Percentiles rank a stretch among this genome's conserved stretches.
These are phyloP conservation scores for Hawksworthiomyces lignivorus DNA, from an alignment of 2,329 filamentous ascomycete species.

Conservation along the genomic window DNA sequence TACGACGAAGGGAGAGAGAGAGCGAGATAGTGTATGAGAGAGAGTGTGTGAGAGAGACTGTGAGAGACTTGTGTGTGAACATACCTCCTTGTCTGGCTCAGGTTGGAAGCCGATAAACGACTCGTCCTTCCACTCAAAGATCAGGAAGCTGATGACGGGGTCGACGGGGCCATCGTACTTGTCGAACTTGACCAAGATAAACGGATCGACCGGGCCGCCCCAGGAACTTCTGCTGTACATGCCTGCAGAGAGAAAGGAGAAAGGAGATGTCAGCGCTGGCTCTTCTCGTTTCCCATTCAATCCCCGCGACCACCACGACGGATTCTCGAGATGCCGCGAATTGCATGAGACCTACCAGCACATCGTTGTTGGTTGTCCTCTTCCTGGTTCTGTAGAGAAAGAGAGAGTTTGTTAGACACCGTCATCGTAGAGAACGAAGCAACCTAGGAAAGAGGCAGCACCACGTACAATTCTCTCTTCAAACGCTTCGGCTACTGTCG, in stretches of 20 bases:
- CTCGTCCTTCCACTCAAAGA: slow-evolving; percentile 92
- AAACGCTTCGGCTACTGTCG: slow-evolving; percentile 34
- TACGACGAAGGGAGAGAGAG: no score
- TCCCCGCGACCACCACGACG: not conserved
- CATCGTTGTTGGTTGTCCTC: slow-evolving; percentile 76
- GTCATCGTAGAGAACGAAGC: not conserved
- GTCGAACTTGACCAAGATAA: slow-evolving; percentile 76
- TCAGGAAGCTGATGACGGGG: slow-evolving; percentile 71
- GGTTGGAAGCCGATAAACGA: slow-evolving; percentile 64
- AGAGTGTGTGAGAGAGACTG: no score
- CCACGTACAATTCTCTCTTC: slow-evolving; percentile 49
- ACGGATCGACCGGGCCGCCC: slow-evolving; percentile 82
- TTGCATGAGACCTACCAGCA: slow-evolving; percentile 38
- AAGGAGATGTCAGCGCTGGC: slow-evolving; percentile 9
- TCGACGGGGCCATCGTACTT: slow-evolving; percentile 54
- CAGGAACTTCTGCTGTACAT: slow-evolving; percentile 91
- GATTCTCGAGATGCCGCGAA: no score
- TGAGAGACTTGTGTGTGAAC: not conserved
- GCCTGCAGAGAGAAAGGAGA: slow-evolving; percentile 39
- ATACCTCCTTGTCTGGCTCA: slow-evolving; percentile 31
- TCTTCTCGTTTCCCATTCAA: no score
- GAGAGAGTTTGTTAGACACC: not conserved
- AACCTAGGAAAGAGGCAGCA: not conserved
- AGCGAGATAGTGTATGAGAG: no score
- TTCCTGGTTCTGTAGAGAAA: slow-evolving; percentile 56